Percentiles rank a stretch among this genome's conserved stretches.
Conservation (phyloP, 1,139 yeast genomes). For the Pichia sp. region DNA sequence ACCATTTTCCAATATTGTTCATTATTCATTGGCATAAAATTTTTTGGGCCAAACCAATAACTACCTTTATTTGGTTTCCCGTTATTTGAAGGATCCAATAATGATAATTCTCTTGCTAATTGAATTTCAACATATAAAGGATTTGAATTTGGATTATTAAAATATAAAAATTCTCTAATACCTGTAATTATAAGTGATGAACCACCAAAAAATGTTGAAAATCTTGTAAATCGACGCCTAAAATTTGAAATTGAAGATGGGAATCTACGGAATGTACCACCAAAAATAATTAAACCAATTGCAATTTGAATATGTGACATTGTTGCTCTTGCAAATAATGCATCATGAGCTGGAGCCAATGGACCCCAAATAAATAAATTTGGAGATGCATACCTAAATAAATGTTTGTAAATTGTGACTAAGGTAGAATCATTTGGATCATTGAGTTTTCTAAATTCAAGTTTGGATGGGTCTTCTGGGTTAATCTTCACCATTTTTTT, state of each 20-base stretch:
- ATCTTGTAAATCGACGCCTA: constrained; percentile 8
- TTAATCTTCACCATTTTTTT: constrained; percentile 16
- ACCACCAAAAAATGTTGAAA: constrained; percentile 11
- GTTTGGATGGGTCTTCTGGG: constrained; percentile 8
- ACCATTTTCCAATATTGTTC: constrained; percentile 19
- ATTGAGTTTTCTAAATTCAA: constrained; percentile 18
- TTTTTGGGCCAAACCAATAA: constrained; percentile 26
- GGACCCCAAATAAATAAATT: constrained; percentile 28
- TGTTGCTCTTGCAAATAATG: constrained; percentile 18
- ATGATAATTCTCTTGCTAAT: constrained; percentile 22
- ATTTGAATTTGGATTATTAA: constrained; percentile 17
- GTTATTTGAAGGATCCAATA: constrained; percentile 11
- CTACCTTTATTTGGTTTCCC: constrained; percentile 17
- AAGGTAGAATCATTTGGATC: constrained; percentile 23
- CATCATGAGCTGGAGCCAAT: constrained; percentile 29
- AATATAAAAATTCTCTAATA: constrained; percentile 12
- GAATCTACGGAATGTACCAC: constrained; percentile 15
- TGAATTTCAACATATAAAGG: constrained; percentile 26
- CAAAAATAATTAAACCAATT: constrained; percentile 18
- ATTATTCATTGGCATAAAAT: constrained; percentile 28
- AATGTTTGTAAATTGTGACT: constrained; percentile 15
- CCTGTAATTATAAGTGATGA: constrained; percentile 7
- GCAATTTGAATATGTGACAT: constrained; percentile 22
- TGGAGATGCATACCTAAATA: constrained; percentile 26
- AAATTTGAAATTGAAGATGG: constrained; percentile 2